These are phyloP conservation scores for Kernera saxatilis DNA, from an alignment of 345 rosid species.

Conservation along the genomic window DNA sequence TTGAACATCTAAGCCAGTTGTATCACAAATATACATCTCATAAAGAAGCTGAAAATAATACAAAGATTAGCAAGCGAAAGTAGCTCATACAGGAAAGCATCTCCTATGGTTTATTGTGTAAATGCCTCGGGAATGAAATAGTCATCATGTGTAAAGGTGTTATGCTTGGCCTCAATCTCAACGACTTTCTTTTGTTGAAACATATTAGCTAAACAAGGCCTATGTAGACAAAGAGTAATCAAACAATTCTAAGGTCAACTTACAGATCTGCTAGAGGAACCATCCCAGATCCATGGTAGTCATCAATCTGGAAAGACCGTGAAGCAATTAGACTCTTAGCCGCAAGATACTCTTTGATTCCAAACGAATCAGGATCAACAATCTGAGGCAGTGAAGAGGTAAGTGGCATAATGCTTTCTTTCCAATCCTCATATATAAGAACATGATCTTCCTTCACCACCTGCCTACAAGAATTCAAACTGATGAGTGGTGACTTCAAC, in stretches of 20 bases:
- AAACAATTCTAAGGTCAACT: conserved; percentile 22
- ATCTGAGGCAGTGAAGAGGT: conserved; percentile 27
- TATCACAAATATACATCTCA: neutral
- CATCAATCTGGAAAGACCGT: conserved; percentile 69
- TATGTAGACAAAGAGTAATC: neutral
- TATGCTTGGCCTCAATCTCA: neutral
- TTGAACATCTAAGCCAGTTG: too few species aligned
- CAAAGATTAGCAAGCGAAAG: neutral
- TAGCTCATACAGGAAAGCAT: neutral
- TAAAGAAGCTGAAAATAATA: neutral
- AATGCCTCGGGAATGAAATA: neutral
- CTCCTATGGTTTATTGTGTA: neutral
- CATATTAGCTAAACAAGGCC: neutral
- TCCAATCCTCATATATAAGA: conserved; percentile 71
- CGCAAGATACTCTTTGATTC: conserved; percentile 57
- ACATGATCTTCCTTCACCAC: conserved; percentile 65
- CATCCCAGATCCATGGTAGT: conserved; percentile 79
- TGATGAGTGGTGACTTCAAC: neutral
- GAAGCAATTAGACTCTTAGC: conserved; percentile 74
- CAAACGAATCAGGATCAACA: conserved; percentile 39
- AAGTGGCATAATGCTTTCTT: conserved; percentile 64
- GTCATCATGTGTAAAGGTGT: neutral
- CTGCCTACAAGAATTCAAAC: conserved; percentile 47
- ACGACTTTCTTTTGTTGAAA: neutral
- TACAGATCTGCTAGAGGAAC: conserved; percentile 95